phyloP scores from a whole-genome alignment of 768 basidiomycete genomes.

The Serendipita sp. region DNA sequence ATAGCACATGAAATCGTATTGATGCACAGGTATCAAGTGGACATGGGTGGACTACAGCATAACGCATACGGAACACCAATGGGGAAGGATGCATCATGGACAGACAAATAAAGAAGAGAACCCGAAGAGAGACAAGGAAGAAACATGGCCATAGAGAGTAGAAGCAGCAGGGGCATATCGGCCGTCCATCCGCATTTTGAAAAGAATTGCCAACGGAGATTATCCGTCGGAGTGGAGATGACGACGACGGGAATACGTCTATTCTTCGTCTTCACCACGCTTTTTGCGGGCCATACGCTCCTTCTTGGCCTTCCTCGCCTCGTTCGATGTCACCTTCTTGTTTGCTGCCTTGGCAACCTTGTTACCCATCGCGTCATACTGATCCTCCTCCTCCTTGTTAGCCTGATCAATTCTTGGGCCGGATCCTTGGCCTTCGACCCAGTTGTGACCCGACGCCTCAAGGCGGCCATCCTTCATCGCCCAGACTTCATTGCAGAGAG shows the following conservation, averaged over 20 bases:
- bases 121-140: neutral
- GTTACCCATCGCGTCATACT: slow-evolving; percentile 98
- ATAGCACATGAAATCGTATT: neutral
- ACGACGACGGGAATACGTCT: slow-evolving; percentile 10
- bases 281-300: slow-evolving; percentile 84
- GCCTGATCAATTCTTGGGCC: slow-evolving; percentile 91
- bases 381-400: slow-evolving; percentile 76
- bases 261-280: slow-evolving; percentile 55
- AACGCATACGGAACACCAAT: too few species aligned
- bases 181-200: too few species aligned
- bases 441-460: slow-evolving; percentile 96
- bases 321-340: slow-evolving; percentile 59
- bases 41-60: too few species aligned
- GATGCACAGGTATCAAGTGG: neutral
- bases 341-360: slow-evolving; percentile 73
- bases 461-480: slow-evolving; percentile 95
- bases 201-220: neutral
- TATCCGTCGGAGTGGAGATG: neutral
- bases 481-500: slow-evolving; percentile 95
- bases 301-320: slow-evolving; percentile 91
- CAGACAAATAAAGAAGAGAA: too few species aligned
- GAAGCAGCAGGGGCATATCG: neutral
- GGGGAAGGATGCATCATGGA: too few species aligned
- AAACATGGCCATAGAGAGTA: slow-evolving; percentile 6
- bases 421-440: slow-evolving; percentile 97